These are phyloP conservation scores for Pseudodiploospora longispora DNA, from an alignment of 2,329 filamentous ascomycete genomes.

Conservation along the genomic window DNA sequence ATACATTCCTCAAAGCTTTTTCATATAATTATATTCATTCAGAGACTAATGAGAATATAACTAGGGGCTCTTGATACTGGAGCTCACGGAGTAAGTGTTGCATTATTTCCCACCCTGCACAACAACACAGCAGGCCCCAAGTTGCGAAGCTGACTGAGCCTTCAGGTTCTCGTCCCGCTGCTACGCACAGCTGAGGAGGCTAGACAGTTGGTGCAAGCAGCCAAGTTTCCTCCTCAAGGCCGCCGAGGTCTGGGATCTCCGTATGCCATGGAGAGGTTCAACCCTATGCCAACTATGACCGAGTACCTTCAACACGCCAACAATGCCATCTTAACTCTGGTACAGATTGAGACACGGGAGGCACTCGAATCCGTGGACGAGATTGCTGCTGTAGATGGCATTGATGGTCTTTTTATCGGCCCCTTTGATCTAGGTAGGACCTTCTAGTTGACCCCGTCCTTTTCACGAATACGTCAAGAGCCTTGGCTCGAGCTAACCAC, in stretches of 20 bases:
- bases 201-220: slow-evolving; percentile 34
- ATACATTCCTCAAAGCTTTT: not conserved
- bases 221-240: slow-evolving; percentile 44
- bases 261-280: slow-evolving; percentile 35
- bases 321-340: slow-evolving; percentile 50
- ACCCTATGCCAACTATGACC: slow-evolving; percentile 34
- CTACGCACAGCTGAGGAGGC: slow-evolving; percentile 37
- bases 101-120: not conserved
- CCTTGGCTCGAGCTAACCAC: not conserved
- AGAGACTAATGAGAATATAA: slow-evolving; percentile 2
- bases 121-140: not conserved
- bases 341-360: slow-evolving; percentile 60
- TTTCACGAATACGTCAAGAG: too few species aligned
- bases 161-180: slow-evolving; percentile 38
- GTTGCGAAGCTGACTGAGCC: not conserved
- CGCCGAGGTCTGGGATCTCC: slow-evolving; percentile 42
- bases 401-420: slow-evolving; percentile 58
- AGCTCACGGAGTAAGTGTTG: slow-evolving; percentile 37
- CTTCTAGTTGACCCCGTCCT: too few species aligned
- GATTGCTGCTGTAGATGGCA: slow-evolving; percentile 50
- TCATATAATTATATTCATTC: not conserved
- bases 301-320: slow-evolving; percentile 44
- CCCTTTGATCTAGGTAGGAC: slow-evolving; percentile 53
- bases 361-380: slow-evolving; percentile 52
- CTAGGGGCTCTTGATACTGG: slow-evolving; percentile 41